Evolutionary conservation across 495 filamentous ascomycete genomes (phyloP).

Genomic region (Podospora fimiseda): DNA sequence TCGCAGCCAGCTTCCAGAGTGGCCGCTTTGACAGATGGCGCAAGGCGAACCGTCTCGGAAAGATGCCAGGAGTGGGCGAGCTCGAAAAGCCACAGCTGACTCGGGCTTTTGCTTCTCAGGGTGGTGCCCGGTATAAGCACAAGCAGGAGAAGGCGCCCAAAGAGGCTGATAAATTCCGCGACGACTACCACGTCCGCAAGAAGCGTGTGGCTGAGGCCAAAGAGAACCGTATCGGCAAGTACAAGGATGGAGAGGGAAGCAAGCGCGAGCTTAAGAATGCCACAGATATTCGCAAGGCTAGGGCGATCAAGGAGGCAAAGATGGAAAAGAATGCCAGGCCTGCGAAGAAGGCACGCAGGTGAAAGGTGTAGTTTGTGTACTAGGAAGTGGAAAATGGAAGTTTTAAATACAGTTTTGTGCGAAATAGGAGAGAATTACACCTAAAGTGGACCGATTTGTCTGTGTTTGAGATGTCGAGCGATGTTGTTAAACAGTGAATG

Average conservation of each 20-base stretch:
- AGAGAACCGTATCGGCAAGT: conserved; percentile 71
- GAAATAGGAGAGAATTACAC: no score
- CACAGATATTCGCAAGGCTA: conserved; percentile 77
- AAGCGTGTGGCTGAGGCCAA: conserved; percentile 81
- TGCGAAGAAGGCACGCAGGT: conserved; percentile 52
- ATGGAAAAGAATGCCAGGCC: conserved; percentile 82
- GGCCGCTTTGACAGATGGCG: conserved; percentile 91
- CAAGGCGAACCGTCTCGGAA: conserved; percentile 70
- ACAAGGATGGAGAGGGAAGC: conserved; percentile 55
- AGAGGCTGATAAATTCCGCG: conserved; percentile 79
- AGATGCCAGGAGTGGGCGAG: conserved; percentile 76
- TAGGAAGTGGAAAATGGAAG: background rate
- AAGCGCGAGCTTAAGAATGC: conserved; percentile 74
- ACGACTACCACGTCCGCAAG: conserved; percentile 86
- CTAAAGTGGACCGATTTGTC: no score
- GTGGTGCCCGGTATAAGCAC: conserved; percentile 62
- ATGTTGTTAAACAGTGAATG: no score
- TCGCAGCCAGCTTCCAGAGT: conserved; percentile 84
- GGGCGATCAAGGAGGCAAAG: conserved; percentile 66
- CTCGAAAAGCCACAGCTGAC: conserved; percentile 61
- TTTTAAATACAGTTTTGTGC: no score
- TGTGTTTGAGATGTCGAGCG: no score
- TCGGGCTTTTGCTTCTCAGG: conserved; percentile 56
- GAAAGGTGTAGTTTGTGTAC: conserved; percentile 1
- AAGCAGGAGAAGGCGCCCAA: conserved; percentile 81